Base-by-base conservation (phyloP, 306 rosid genomes). In the Rosa lucieae region DNA sequence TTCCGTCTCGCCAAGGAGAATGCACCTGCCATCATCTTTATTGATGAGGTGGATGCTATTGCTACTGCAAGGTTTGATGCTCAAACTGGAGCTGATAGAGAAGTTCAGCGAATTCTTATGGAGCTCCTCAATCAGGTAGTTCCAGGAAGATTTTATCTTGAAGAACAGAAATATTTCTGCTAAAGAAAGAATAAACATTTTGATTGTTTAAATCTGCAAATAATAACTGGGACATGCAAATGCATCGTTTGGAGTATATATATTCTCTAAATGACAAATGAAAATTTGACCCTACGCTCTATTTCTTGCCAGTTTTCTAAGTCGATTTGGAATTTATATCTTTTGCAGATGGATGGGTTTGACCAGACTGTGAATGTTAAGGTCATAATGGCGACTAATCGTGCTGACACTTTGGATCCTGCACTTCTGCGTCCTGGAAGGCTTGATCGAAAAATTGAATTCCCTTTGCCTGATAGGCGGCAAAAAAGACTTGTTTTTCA, bases 41-140 rank as follows among this genome's bases (percentile, higher is more conserved):
- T 96, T 53, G 99, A 96, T 81, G 99, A 96, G 88, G 99, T 96
- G 55, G 99, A 96, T 90, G 99, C 99, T 8, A 96, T 96, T 49
- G 99, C 99, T 67, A 96, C 99, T 46, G 99, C 99, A 21, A 85
- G 99, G 72, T 96, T 96, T 90, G 99, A 96, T 88, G 99, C 99
- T 67, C 99, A 96, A 88, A 96, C 99, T 73, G 99, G 98, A 72
- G 99, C 98, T 72, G 99, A 96, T 51, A 88, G 99, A 90, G 99
- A 96, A 93, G 99, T 96, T 61, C 99, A 96, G 82, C 98, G 99
- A 72, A 96, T 96, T 55, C 99, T 96, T 59, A 96, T 96, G 99
- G 99, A 96, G 81, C 98, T 96, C 79, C 85, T 96, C 75, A 96
- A 96, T 88, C 99, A 96, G 96, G 99, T 96, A 83, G 66, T 8